Evolutionary conservation across 306 rosid species (phyloP), one percentile per base, ranked within the genome.

Genomic region (Mimosa pudica): DNA sequence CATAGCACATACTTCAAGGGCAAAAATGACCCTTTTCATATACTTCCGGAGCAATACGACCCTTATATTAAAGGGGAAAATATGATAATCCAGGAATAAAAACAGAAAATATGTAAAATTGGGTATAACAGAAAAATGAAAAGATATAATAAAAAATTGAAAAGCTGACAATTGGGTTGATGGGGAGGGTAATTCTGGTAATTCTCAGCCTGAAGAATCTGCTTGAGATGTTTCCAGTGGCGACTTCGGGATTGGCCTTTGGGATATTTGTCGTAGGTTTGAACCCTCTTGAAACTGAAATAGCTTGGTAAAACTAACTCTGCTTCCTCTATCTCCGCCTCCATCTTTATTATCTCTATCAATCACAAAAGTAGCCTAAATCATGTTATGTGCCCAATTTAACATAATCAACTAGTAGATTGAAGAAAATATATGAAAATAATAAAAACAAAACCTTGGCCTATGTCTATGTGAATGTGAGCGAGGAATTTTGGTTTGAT

Each of bases 181-280:
- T 95, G 89, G 3, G 97, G 89, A 38, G 92, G 82, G 88, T 80
- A 87, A 74, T 89, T 92, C 74, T 82, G 90, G 77, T 87, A 86
- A 75, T 92, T 95, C 71, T 92, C 98, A 24, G 98, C 98, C 73
- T 91, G 98, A 87, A 95, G 87, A 81, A 95, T 95, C 86, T 95
- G 98, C 89, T 91, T 92, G 69, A 95, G 97, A 84, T 95, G 98
- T 51, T 95, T 95, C 98, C 97, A 92, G 71, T 94, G 96, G 70
- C 98, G 86, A 44, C 97, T 92, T 84, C 97, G 86, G 14, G 98
- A 81, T 88, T 91, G 98, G 58, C 98, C 96, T 82, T 95, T 95
- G 0, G 98, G 98, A 48, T 89, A 95, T 87, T 95, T 95, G 74
- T 92, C 97, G n/a, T 91, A 83, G 91, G 89, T 92, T 76, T 95